phyloP scores from a whole-genome alignment of 805 yeast genomes.

The Candida boleticola region DNA sequence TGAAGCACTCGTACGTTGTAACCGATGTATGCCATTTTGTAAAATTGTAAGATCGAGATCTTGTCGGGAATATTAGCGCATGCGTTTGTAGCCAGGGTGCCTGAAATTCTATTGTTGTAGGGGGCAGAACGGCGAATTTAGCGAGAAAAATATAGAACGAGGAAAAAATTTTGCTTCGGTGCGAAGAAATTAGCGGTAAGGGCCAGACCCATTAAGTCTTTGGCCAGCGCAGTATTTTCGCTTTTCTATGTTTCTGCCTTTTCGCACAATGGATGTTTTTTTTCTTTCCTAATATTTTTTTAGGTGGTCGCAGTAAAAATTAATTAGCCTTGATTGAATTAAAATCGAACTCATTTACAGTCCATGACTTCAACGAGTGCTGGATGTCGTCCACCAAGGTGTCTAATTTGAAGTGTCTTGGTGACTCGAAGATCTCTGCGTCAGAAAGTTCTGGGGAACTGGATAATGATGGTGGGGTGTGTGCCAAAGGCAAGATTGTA shows the following conservation, averaged over 20 bases:
- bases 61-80: too few species aligned
- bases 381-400: constrained; percentile 1
- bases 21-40: too few species aligned
- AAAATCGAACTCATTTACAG: not conserved
- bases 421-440: not conserved
- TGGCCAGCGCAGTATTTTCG: not conserved
- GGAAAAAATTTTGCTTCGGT: not conserved
- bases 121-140: not conserved
- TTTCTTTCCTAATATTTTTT: too few species aligned
- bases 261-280: too few species aligned
- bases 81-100: not conserved
- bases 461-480: constrained; percentile 2
- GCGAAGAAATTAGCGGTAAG: too few species aligned
- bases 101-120: not conserved
- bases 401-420: constrained; percentile 2
- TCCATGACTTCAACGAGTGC: constrained; percentile 4
- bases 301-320: too few species aligned
- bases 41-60: too few species aligned
- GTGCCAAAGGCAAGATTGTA: not conserved
- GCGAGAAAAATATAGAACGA: not conserved
- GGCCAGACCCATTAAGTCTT: too few species aligned
- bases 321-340: not conserved
- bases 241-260: not conserved
- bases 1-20: too few species aligned
- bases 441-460: constrained; percentile 4